phyloP scores from a whole-genome alignment of 305 asterid genomes.

The Solanum hybrid region DNA sequence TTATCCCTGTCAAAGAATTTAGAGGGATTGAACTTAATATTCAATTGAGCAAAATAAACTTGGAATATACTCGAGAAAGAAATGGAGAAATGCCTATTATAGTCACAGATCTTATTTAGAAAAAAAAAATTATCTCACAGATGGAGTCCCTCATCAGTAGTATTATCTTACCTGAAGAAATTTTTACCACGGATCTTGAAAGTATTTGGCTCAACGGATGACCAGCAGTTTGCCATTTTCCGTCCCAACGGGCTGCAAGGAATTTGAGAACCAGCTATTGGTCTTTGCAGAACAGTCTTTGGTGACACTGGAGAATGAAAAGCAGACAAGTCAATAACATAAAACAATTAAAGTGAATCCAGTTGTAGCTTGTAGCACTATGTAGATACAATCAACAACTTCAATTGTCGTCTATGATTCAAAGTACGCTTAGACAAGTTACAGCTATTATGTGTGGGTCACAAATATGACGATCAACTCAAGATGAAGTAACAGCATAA shows the following conservation, averaged over 20 bases:
- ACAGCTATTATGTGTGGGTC: background rate
- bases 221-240: conserved; percentile 63
- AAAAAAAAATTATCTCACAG: background rate
- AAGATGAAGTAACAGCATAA: background rate
- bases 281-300: conserved; percentile 51
- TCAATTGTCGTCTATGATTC: background rate
- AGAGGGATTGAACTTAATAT: background rate
- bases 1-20: conserved; percentile 60
- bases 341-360: background rate
- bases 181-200: conserved; percentile 77
- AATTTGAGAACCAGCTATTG: conserved; percentile 84
- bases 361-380: background rate
- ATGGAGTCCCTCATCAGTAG: background rate
- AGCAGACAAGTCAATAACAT: conserved; percentile 3
- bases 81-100: background rate
- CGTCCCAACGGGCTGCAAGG: conserved; percentile 55
- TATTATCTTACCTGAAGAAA: conserved; percentile 43
- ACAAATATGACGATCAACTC: background rate
- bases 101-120: background rate
- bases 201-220: conserved; percentile 50
- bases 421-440: background rate
- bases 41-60: background rate
- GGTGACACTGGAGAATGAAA: conserved; percentile 38
- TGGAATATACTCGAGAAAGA: background rate
- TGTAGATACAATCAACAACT: background rate